These are phyloP conservation scores for Leucosporidium yakuticum DNA, from an alignment of 768 basidiomycete genomes.

Conservation along the genomic window DNA sequence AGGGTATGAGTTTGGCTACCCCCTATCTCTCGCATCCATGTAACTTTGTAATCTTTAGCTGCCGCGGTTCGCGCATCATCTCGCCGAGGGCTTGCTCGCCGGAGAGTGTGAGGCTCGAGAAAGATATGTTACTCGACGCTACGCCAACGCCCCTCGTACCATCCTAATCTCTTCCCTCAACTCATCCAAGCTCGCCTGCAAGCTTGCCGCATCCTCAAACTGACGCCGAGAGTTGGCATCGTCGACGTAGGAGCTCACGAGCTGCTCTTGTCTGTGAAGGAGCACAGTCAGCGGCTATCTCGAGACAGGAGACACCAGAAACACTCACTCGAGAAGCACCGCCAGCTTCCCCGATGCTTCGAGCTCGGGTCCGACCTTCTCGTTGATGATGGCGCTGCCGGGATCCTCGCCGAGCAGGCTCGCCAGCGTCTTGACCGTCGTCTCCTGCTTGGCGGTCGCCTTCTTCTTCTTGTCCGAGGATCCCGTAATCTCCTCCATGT, in stretches of 20 bases:
- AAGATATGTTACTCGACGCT: too few relatives aligned
- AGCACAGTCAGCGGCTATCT: background rate
- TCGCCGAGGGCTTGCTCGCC: too few relatives aligned
- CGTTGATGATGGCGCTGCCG: background rate
- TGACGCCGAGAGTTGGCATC: constrained; percentile 86
- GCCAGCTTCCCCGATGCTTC: constrained; percentile 24
- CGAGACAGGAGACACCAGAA: background rate
- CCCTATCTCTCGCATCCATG: too few relatives aligned
- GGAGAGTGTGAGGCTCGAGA: too few relatives aligned
- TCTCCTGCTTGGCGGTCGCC: background rate
- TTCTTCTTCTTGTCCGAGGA: background rate
- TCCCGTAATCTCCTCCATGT: constrained; percentile 20
- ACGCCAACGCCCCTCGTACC: background rate
- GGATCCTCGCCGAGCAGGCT: constrained; percentile 21
- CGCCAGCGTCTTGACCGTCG: constrained; percentile 18
- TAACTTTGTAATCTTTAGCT: too few relatives aligned
- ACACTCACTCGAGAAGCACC: constrained; percentile 37
- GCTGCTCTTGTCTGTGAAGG: constrained; percentile 61
- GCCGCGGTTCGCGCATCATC: too few relatives aligned
- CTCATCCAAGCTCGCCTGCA: constrained; percentile 72
- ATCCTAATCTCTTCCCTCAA: constrained; percentile 66
- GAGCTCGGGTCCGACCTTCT: constrained; percentile 7
- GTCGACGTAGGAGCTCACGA: constrained; percentile 81
- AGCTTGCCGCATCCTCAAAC: constrained; percentile 86
- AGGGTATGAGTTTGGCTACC: too few relatives aligned